Conservation (phyloP, 176 grass and related monocot genomes). For the Avena sativa region DNA sequence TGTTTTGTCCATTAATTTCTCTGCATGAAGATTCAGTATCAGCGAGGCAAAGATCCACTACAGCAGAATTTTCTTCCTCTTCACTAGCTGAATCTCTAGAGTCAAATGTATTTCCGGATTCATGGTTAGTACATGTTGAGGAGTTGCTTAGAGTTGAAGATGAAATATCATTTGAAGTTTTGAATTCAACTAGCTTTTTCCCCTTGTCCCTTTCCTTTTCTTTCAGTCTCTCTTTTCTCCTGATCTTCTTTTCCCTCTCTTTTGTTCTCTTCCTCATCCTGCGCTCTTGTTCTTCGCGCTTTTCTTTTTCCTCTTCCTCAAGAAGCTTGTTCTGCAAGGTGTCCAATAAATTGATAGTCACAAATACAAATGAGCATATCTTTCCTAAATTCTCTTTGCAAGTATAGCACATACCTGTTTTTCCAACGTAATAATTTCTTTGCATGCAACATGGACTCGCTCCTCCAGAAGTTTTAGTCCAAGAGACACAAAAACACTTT, state of each 20-base stretch:
- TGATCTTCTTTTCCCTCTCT: conserved; percentile 94
- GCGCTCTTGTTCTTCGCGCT: conserved; percentile 88
- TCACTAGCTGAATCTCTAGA: conserved; percentile 60
- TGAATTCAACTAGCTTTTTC: conserved; percentile 47
- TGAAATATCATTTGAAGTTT: conserved; percentile 45
- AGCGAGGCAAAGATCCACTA: conserved; percentile 30
- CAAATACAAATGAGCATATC: conserved; percentile 7
- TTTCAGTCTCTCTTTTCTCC: conserved; percentile 94
- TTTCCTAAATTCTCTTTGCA: conserved; percentile 26
- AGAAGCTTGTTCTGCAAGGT: conserved; percentile 80
- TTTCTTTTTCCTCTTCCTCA: conserved; percentile 98
- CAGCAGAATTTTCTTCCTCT: conserved; percentile 45
- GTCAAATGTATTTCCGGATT: conserved; percentile 48
- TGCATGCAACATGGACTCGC: conserved; percentile 93
- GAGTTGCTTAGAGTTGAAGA: conserved; percentile 51
- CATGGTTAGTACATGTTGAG: conserved; percentile 44
- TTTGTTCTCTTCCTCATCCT: conserved; percentile 81
- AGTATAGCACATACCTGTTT: conserved; percentile 73
- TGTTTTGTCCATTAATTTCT: conserved; percentile 37
- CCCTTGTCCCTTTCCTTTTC: conserved; percentile 81
- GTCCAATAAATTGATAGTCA: conserved; percentile 33
- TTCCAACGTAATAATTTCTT: conserved; percentile 97
- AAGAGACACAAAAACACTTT: conserved; percentile 92
- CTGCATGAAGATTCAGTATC: conserved; percentile 40
- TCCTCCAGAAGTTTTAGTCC: conserved; percentile 93